Evolutionary conservation across 805 yeast species (phyloP).

Genomic region (Kuraishia molischiana): DNA sequence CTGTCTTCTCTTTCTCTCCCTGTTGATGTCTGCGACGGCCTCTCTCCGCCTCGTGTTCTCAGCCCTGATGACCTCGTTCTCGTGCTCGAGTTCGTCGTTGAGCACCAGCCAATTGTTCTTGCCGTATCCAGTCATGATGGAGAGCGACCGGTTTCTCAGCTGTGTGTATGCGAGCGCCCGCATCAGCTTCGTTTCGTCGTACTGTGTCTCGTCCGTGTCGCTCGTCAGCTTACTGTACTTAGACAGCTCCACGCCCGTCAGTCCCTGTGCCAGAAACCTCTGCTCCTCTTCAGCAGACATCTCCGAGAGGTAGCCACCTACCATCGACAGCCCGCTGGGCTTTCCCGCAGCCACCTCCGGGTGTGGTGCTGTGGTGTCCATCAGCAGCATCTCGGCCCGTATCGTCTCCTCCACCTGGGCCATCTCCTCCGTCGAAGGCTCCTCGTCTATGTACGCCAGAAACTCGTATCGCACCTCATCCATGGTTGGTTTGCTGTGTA

Average conservation of each 20-base stretch:
- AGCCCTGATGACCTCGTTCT: slow-evolving; percentile 16
- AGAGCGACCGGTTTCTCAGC: slow-evolving; percentile 30
- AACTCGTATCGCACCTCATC: not conserved
- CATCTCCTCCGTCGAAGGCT: not conserved
- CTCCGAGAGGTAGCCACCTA: too few species aligned
- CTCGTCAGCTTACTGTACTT: slow-evolving; percentile 15
- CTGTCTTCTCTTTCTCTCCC: slow-evolving; percentile 32
- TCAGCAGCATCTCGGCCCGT: not conserved
- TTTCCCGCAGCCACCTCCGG: not conserved
- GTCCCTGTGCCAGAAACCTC: not conserved
- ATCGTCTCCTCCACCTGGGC: not conserved
- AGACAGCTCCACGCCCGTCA: slow-evolving; percentile 21
- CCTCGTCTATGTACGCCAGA: not conserved
- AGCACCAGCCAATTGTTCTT: slow-evolving; percentile 26
- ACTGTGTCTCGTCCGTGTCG: slow-evolving; percentile 9
- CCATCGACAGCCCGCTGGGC: too few species aligned
- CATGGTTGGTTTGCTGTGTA: too few species aligned
- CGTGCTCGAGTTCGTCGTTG: slow-evolving; percentile 22
- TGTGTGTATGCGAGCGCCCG: slow-evolving; percentile 29
- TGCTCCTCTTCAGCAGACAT: not conserved
- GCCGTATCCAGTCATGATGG: slow-evolving; percentile 22
- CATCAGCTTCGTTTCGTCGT: slow-evolving; percentile 14
- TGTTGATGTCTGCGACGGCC: slow-evolving; percentile 31
- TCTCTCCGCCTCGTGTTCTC: slow-evolving; percentile 27
- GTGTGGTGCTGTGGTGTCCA: slow-evolving; percentile 1